phyloP scores from a whole-genome alignment of 495 filamentous ascomycete genomes.

The Aspergillus wentii region DNA sequence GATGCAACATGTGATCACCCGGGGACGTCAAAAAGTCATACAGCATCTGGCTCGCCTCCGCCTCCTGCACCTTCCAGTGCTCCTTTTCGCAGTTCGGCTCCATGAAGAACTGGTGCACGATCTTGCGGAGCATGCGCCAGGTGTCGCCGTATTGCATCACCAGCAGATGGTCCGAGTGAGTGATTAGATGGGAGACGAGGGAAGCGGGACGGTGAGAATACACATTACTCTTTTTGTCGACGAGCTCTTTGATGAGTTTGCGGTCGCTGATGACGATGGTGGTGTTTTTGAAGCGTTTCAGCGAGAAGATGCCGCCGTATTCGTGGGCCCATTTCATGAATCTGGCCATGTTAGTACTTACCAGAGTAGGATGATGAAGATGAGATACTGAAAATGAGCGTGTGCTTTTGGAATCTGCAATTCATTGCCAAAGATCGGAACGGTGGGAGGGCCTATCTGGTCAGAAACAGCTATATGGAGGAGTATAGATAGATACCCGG shows the following conservation, averaged over 20 bases:
- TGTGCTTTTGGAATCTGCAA: conserved; percentile 29
- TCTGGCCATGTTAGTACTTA: conserved; percentile 8
- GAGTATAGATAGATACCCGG: too few relatives aligned
- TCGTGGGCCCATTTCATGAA: conserved; percentile 41
- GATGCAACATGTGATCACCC: conserved; percentile 37
- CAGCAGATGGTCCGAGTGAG: conserved; percentile 39
- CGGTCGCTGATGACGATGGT: conserved; percentile 35
- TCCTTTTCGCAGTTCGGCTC: conserved; percentile 32
- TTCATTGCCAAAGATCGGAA: conserved; percentile 36
- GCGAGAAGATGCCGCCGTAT: conserved; percentile 39
- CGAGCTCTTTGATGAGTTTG: conserved; percentile 31
- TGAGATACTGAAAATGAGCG: conserved; percentile 20
- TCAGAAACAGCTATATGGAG: too few relatives aligned
- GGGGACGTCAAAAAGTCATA: conserved; percentile 34
- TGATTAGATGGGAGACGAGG: conserved; percentile 38
- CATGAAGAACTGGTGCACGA: conserved; percentile 39
- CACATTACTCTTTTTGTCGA: conserved; percentile 37
- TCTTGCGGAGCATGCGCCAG: conserved; percentile 39
- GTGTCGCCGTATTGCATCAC: conserved; percentile 38
- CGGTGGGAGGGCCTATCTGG: conserved; percentile 35
- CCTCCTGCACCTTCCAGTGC: conserved; percentile 34
- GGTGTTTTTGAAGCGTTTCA: conserved; percentile 34
- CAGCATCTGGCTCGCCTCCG: conserved; percentile 43
- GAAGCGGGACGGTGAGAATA: conserved; percentile 41
- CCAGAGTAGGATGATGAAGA: background rate